Conservation (phyloP, 2,329 filamentous ascomycete genomes). For the Chaetomiaceae sp. region DNA sequence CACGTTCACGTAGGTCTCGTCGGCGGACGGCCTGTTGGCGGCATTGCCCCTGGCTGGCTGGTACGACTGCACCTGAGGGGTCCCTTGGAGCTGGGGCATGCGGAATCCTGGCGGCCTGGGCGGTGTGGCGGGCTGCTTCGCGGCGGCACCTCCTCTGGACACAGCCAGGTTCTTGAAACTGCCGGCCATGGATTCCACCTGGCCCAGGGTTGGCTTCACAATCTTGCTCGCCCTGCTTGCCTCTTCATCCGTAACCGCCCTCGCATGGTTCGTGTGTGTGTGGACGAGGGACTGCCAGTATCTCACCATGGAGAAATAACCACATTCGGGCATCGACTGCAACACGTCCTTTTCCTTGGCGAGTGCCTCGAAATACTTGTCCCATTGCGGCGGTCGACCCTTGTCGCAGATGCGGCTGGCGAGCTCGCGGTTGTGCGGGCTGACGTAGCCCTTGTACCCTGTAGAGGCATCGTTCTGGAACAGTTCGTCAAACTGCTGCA, state of each 20-base stretch:
- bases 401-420: not conserved
- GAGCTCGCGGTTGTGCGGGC: not conserved
- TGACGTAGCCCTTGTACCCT: not conserved
- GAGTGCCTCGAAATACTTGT: not conserved
- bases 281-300: constrained; percentile 1
- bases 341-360: too few relatives aligned
- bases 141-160: too few relatives aligned
- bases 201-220: too few relatives aligned
- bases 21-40: not conserved
- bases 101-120: too few relatives aligned
- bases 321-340: not conserved
- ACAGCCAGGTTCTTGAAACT: too few relatives aligned
- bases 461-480: not conserved
- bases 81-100: too few relatives aligned
- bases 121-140: too few relatives aligned
- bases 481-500: not conserved
- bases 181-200: too few relatives aligned
- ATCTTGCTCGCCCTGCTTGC: too few relatives aligned
- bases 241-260: too few relatives aligned
- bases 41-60: not conserved
- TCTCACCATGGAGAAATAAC: not conserved
- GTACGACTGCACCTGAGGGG: not conserved
- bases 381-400: not conserved
- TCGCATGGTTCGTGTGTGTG: constrained; percentile 1
- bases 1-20: not conserved